phyloP scores from a whole-genome alignment of 1,284 basidiomycete species.

The Vanrija pseudolonga region DNA sequence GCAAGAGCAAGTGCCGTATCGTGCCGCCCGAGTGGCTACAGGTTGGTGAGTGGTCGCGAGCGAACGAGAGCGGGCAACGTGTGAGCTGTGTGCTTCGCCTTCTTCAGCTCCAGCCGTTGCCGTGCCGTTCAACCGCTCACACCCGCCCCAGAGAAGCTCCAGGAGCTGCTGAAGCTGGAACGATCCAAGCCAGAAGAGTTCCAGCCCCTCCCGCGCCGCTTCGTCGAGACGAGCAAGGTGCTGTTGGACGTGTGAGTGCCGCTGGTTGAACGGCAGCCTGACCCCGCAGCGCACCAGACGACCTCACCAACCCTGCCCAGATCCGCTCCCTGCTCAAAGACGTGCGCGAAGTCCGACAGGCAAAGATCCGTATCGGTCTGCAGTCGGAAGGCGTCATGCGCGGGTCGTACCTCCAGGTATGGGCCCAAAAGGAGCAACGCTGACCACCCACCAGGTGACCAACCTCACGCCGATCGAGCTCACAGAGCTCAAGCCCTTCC shows the following conservation, averaged over 20 bases:
- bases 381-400: constrained; percentile 58
- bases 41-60: constrained; percentile 61
- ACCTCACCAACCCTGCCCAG: constrained; percentile 74
- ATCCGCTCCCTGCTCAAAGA: constrained; percentile 85
- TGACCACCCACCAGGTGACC: constrained; percentile 59
- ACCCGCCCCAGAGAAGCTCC: constrained; percentile 65
- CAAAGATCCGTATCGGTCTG: constrained; percentile 86
- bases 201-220: constrained; percentile 75
- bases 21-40: constrained; percentile 84
- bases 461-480: constrained; percentile 87
- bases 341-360: constrained; percentile 87
- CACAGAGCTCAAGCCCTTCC: constrained; percentile 86
- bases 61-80: too few relatives aligned
- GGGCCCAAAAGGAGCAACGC: constrained; percentile 20
- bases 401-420: constrained; percentile 63
- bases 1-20: constrained; percentile 90
- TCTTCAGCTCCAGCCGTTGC: too few relatives aligned
- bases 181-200: constrained; percentile 64
- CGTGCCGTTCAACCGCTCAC: too few relatives aligned
- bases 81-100: too few relatives aligned
- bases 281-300: constrained; percentile 82
- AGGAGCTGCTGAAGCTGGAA: constrained; percentile 66
- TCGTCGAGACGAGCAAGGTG: constrained; percentile 82
- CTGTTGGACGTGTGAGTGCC: constrained; percentile 76
- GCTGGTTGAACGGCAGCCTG: neutral